A percentile compares a stretch with the other conserved stretches of the same genome.
Conservation (phyloP, 495 filamentous ascomycete genomes). For the Aspergillus funiculosus region DNA sequence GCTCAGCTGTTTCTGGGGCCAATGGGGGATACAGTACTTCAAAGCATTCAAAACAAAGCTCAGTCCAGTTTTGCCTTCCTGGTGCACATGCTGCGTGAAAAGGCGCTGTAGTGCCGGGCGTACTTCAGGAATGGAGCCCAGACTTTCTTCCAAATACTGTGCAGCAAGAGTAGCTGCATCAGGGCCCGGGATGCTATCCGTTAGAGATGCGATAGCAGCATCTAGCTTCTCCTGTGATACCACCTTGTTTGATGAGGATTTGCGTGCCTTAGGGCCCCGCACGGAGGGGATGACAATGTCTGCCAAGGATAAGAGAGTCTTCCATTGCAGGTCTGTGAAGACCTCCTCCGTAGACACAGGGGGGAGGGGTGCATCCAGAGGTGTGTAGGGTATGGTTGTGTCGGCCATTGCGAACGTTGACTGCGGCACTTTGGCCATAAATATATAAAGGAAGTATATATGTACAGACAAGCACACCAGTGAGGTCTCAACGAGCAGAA, state of each 20-base stretch:
- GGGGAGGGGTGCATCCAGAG: slow-evolving; percentile 41
- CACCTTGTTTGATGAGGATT: slow-evolving; percentile 27
- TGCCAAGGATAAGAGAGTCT: slow-evolving; percentile 47
- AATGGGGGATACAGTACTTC: slow-evolving; percentile 47
- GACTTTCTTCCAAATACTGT: slow-evolving; percentile 46
- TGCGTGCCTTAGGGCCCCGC: slow-evolving; percentile 23
- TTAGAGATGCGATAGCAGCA: slow-evolving; percentile 26
- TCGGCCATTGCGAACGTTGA: slow-evolving; percentile 22
- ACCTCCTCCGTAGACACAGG: slow-evolving; percentile 32
- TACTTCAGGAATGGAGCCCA: slow-evolving; percentile 44
- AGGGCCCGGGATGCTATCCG: slow-evolving; percentile 23
- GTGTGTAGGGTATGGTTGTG: slow-evolving; percentile 26
- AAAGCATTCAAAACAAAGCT: slow-evolving; percentile 47
- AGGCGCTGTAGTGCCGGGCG: slow-evolving; percentile 40
- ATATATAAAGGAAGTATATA: background rate
- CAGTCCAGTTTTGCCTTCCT: slow-evolving; percentile 46
- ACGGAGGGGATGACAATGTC: slow-evolving; percentile 53
- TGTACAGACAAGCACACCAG: background rate
- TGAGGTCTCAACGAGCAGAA: too few species aligned
- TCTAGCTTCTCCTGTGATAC: slow-evolving; percentile 35
- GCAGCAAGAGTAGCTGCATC: slow-evolving; percentile 29
- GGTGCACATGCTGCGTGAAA: slow-evolving; percentile 36
- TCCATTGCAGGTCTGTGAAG: slow-evolving; percentile 51
- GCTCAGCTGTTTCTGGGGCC: too few species aligned
- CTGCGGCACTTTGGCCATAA: background rate